Evolutionary conservation across 1,284 basidiomycete species (phyloP), one percentile per base, ranked within the genome.

Genomic region (Cutaneotrichosporon daszewskae): DNA sequence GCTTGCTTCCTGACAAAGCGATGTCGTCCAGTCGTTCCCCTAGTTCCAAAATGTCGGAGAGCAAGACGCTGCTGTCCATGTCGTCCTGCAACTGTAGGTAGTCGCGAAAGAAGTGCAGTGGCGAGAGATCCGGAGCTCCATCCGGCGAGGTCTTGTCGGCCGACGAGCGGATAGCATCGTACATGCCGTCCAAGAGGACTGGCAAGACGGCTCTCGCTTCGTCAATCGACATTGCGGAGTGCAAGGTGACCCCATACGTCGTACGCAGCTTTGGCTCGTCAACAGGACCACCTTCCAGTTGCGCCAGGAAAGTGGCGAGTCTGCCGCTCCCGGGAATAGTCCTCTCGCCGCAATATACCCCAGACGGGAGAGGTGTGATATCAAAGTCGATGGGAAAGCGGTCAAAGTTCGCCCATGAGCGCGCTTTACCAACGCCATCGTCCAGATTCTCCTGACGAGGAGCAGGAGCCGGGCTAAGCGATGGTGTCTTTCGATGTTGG

Each of bases 331-430:
- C 60, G 3, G 59, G 49, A 2, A 62, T 41, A 8, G 58, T 55
- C 8, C 36, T 26, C 2, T 40, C 14, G 6, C 33, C 16, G 38
- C 64, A 66, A 23, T 50, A 59, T 6, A 69, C 51, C 1, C 65
- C 69, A 20, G 60, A 62, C 6, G 68, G 69, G 1, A 72, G 51
- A 8, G 69, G 69, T 4, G 54, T 52, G 23, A 72, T 65, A 14
- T 60, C 64, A 41, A 71, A 72, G 43, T 69, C 67, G 35, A 68
- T 49, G 3, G 67, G 62, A 38, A 68, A 68, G 14, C 57, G 54
- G 19, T 68, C 66, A 33, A 70, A 59, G 36, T 69, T 64, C 5
- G 61, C 64, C 69, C 69, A 72, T 10, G 68, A 69, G 32, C 62
- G 46, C n/a, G 64, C 65, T 39, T 60, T 62, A 14, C 66, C 68